Percentiles rank a stretch among this genome's conserved stretches.
Conservation (phyloP, 257 asterid species). For the Mentha longifolia region DNA sequence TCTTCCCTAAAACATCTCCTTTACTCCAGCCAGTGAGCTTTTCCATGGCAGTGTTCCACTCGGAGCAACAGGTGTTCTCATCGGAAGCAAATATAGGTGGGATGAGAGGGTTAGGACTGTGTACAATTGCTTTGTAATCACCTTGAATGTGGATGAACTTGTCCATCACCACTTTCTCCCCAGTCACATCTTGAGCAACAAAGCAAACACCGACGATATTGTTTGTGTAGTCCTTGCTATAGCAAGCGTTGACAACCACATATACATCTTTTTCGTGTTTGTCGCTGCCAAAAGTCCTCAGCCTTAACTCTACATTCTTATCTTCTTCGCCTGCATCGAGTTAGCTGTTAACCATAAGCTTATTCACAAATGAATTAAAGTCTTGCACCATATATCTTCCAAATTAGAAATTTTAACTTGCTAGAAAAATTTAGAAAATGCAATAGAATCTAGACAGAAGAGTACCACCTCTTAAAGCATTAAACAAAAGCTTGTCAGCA, state of each 20-base stretch:
- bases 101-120: slow-evolving; percentile 82
- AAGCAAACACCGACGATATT: slow-evolving; percentile 87
- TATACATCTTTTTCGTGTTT: slow-evolving; percentile 59
- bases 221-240: slow-evolving; percentile 81
- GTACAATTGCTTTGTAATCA: slow-evolving; percentile 88
- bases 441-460: slow-evolving; percentile 9
- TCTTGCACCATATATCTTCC: not conserved
- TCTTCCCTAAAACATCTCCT: slow-evolving; percentile 70
- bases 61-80: slow-evolving; percentile 84
- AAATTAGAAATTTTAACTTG: not conserved
- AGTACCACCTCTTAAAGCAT: slow-evolving; percentile 70
- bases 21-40: slow-evolving; percentile 85
- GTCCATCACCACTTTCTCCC: slow-evolving; percentile 86
- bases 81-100: slow-evolving; percentile 97
- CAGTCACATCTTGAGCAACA: slow-evolving; percentile 91
- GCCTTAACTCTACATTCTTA: slow-evolving; percentile 70
- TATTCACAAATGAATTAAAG: slow-evolving; percentile 8
- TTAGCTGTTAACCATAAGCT: slow-evolving; percentile 24
- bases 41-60: slow-evolving; percentile 95
- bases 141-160: slow-evolving; percentile 86
- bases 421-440: not conserved
- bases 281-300: slow-evolving; percentile 65
- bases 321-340: slow-evolving; percentile 76
- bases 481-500: slow-evolving; percentile 57
- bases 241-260: slow-evolving; percentile 89